Evolutionary conservation across 768 basidiomycete species (phyloP), one percentile per base, ranked within the genome.

Genomic region (Kwoniella pini): DNA sequence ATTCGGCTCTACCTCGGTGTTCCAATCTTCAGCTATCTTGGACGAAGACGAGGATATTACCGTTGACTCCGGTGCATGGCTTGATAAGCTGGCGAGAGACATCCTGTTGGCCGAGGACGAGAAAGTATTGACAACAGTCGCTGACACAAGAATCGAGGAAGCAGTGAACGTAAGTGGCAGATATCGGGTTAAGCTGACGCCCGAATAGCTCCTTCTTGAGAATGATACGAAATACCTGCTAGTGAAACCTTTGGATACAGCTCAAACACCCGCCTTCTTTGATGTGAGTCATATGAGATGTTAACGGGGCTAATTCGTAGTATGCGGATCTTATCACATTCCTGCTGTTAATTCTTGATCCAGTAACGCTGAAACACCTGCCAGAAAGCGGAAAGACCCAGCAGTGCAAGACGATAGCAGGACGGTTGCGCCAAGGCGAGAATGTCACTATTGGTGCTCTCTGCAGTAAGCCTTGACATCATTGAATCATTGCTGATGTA

Each of bases 291-390:
- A 10, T 19, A 12, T 4, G 15, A 12, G 28, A 6, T 2, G 9
- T 6, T 1, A 21, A 13, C 13, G 19, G 5, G 2, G 56, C 53
- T 65, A 45, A 66, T 28, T 21, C 17, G 13, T 17, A 72, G 71
- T 72, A 65, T 45, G 63, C 71, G 54, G 71, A 72, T 48, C 54
- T 72, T 9, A 69, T 69, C 56, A 68, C 66, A 7, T 72, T 72
- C 38, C 54, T 72, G 9, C 64, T 72, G 1, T 64, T 72, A 4
- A 68, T 72, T 2, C 56, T 72, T 0, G 62, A 69, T 19, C 67
- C 65, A 36, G 56, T 33, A n/a, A 40, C 54, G n/a, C 38, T 52
- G 27, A 38, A 57, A 15, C 19, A 43, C 7, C 36, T 22, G 21
- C 21, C 45, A 12, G 39, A 64, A n/a, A n/a, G 13, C 10, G 24